A percentile compares a stretch with the other conserved stretches of the same genome.
Evolutionary conservation across 345 rosid genomes (phyloP).

Genomic region (Rhodamnia rubescens): DNA sequence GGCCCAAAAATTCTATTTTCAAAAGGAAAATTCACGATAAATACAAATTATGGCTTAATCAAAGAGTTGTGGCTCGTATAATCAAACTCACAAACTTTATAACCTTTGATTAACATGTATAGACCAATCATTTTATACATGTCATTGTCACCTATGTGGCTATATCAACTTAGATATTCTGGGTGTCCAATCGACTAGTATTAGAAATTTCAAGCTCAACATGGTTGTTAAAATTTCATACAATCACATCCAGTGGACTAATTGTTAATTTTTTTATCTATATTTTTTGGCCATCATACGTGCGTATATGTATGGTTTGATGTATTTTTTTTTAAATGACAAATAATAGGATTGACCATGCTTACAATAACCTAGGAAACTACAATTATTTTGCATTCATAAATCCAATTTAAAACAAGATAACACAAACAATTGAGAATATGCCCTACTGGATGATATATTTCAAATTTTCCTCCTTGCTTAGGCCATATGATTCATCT

Average conservation of each 20-base stretch:
- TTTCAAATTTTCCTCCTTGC: no score
- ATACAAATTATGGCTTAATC: not conserved
- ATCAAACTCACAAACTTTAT: not conserved
- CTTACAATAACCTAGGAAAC: not conserved
- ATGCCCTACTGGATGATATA: no score
- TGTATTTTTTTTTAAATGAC: not conserved
- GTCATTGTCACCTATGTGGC: not conserved
- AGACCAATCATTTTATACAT: not conserved
- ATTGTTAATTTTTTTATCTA: not conserved
- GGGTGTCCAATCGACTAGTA: not conserved
- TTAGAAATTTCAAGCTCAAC: not conserved
- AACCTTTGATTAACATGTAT: not conserved
- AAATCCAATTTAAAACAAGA: not conserved
- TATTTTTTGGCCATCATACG: not conserved
- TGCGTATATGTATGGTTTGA: not conserved
- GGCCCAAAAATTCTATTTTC: not conserved
- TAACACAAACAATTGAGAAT: not conserved
- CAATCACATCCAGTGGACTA: not conserved
- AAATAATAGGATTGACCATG: not conserved
- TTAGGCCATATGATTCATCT: no score
- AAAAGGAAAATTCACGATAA: not conserved
- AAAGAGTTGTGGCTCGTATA: not conserved
- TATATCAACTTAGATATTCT: not conserved
- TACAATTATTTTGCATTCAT: not conserved
- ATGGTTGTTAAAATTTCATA: not conserved